phyloP scores from a whole-genome alignment of 2,329 filamentous ascomycete genomes.

The Fusarium nanum region DNA sequence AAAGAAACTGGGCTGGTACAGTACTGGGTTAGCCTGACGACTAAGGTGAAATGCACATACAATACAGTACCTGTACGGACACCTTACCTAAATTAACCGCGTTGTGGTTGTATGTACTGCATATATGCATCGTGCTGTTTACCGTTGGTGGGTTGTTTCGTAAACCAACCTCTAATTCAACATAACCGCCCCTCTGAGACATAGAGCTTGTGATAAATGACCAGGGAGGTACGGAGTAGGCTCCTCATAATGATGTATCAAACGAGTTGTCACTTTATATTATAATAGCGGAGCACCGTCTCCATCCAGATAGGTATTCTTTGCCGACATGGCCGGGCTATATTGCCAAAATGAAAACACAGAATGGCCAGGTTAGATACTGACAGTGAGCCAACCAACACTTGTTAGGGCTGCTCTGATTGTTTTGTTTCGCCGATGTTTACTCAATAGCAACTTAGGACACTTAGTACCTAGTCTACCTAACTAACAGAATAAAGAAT shows the following conservation, averaged over 20 bases:
- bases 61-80: background rate
- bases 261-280: background rate
- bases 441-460: background rate
- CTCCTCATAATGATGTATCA: slow-evolving; percentile 22
- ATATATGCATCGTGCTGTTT: background rate
- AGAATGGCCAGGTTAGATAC: background rate
- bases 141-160: slow-evolving; percentile 3
- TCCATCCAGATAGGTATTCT: background rate
- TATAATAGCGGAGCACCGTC: background rate
- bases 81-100: background rate
- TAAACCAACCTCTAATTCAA: slow-evolving; percentile 10
- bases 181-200: slow-evolving; percentile 2
- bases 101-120: background rate
- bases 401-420: background rate
- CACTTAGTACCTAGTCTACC: background rate
- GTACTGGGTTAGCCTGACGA: background rate
- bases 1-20: slow-evolving; percentile 11
- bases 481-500: background rate
- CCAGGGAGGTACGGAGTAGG: background rate
- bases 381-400: background rate
- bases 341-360: background rate
- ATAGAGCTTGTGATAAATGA: slow-evolving; percentile 21
- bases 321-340: background rate
- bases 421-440: background rate
- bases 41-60: background rate